These are phyloP conservation scores for Solanum commersonii DNA, from an alignment of 257 asterid genomes.

Conservation along the genomic window DNA sequence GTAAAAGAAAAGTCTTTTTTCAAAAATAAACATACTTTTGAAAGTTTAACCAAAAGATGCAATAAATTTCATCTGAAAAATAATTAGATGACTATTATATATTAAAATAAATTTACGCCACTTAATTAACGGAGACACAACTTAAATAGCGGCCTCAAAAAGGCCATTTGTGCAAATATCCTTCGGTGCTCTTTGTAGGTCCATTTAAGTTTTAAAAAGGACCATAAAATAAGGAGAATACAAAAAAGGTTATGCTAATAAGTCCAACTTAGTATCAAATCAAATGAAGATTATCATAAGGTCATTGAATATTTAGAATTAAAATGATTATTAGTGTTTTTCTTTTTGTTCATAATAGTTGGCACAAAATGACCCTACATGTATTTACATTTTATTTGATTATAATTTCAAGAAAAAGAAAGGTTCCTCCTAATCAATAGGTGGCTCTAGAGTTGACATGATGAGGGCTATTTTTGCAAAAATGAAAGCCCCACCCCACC, in stretches of 20 bases:
- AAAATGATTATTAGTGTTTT: neutral
- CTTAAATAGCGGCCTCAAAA: neutral
- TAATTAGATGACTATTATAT: neutral
- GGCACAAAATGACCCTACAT: neutral
- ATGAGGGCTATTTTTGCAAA: constrained; percentile 7
- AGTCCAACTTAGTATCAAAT: neutral
- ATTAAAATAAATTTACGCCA: neutral
- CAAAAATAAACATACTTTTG: neutral
- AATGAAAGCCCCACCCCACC: constrained; percentile 16
- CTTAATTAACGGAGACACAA: neutral
- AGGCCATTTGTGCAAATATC: neutral
- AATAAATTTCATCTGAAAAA: neutral
- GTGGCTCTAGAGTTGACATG: constrained; percentile 47
- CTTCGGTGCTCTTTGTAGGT: neutral
- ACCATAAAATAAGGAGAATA: neutral
- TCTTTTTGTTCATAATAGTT: neutral
- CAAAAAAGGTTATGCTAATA: neutral
- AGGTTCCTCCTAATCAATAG: constrained; percentile 24
- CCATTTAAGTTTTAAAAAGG: neutral
- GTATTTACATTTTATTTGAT: neutral
- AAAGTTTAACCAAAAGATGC: neutral
- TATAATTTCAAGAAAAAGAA: neutral
- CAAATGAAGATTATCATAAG: neutral
- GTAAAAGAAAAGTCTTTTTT: neutral
- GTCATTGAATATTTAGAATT: constrained; percentile 1